Evolutionary conservation across 2,329 filamentous ascomycete genomes (phyloP).

Genomic region (Conoideocrella luteorostrata): DNA sequence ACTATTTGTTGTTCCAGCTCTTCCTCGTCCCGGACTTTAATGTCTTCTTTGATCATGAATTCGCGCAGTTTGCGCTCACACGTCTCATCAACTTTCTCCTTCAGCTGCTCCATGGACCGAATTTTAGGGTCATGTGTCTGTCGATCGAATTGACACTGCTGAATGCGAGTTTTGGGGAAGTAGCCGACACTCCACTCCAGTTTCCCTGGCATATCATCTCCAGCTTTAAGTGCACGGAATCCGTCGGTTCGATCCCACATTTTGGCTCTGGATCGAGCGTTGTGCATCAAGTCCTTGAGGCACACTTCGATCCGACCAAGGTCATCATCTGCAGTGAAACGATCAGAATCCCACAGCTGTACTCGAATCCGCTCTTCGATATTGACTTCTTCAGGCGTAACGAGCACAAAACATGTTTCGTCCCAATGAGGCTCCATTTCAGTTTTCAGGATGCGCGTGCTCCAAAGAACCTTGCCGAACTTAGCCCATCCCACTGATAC

Average conservation of each 20-base stretch:
- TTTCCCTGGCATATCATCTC: constrained; percentile 62
- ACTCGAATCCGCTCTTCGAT: constrained; percentile 63
- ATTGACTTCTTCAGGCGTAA: constrained; percentile 65
- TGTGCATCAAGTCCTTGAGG: constrained; percentile 58
- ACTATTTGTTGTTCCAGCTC: constrained; percentile 63
- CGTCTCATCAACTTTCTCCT: constrained; percentile 45
- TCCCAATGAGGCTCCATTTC: constrained; percentile 67
- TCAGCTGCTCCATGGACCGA: constrained; percentile 50
- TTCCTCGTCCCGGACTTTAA: constrained; percentile 44
- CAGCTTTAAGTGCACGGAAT: constrained; percentile 57
- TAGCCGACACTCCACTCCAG: constrained; percentile 67
- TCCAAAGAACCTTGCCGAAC: constrained; percentile 58
- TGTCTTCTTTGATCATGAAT: constrained; percentile 39
- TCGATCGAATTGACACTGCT: constrained; percentile 51
- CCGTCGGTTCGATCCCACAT: constrained; percentile 59
- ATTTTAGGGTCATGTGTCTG: constrained; percentile 56
- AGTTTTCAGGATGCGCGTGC: constrained; percentile 56
- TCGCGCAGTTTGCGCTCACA: constrained; percentile 61
- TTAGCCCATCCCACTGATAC: constrained; percentile 71
- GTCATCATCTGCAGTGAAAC: constrained; percentile 66
- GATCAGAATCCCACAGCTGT: constrained; percentile 72
- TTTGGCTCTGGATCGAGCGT: constrained; percentile 50
- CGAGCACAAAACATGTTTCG: constrained; percentile 62
- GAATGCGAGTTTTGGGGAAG: constrained; percentile 60
- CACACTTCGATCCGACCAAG: constrained; percentile 66